Conservation (phyloP, 768 basidiomycete genomes). For the Hygrophoropsis aurantiaca region DNA sequence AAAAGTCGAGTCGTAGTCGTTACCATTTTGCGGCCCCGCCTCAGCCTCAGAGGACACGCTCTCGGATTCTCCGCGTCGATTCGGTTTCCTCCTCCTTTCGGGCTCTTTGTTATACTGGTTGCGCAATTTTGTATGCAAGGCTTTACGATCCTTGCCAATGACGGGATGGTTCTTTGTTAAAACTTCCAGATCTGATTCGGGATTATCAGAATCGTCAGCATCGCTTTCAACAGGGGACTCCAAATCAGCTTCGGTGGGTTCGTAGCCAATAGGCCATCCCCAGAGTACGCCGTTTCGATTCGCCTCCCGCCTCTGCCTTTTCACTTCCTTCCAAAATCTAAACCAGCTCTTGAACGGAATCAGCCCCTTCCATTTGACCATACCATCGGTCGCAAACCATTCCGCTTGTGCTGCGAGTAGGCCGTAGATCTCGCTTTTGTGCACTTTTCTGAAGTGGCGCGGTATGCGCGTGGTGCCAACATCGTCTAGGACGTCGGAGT, state of each 20-base stretch:
- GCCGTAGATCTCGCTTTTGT: conserved; percentile 49
- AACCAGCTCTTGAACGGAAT: conserved; percentile 50
- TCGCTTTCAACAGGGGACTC: conserved; percentile 9
- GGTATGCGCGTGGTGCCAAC: conserved; percentile 26
- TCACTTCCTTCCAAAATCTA: conserved; percentile 38
- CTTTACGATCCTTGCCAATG: conserved; percentile 22
- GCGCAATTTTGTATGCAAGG: no score
- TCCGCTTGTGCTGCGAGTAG: conserved; percentile 54
- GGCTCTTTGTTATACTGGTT: no score
- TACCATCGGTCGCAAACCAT: conserved; percentile 58
- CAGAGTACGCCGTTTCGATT: conserved; percentile 17
- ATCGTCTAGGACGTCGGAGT: conserved; percentile 28
- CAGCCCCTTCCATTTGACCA: conserved; percentile 22
- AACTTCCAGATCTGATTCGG: not conserved
- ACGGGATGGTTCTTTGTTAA: conserved; percentile 25
- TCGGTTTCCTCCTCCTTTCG: not conserved
- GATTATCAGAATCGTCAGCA: not conserved
- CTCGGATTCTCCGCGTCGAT: not conserved
- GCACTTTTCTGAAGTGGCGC: conserved; percentile 47
- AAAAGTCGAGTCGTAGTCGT: conserved; percentile 57
- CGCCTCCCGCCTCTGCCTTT: conserved; percentile 33
- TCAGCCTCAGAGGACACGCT: conserved; percentile 24
- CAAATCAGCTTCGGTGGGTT: not conserved
- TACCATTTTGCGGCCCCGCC: conserved; percentile 16
- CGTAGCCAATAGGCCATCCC: conserved; percentile 20